Evolutionary conservation across 495 filamentous ascomycete genomes (phyloP).

Genomic region (Hypomontagnella monticulosa): DNA sequence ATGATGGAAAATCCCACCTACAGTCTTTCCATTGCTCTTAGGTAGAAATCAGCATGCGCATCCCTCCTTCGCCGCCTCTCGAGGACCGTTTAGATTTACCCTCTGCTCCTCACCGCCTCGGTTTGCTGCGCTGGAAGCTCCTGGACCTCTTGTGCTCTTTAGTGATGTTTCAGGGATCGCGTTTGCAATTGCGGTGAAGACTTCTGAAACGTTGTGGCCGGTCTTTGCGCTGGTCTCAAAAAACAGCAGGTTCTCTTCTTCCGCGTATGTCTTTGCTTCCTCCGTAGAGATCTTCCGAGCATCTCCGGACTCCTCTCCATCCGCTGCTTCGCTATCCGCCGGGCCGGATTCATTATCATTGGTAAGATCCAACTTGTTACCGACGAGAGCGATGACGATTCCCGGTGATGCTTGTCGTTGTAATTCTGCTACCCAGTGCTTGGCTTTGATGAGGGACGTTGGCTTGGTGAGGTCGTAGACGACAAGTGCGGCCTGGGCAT

Average conservation of each 20-base stretch:
- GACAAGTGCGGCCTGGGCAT: constrained; percentile 97
- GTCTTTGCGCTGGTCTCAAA: constrained; percentile 99
- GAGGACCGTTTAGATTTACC: constrained; percentile 73
- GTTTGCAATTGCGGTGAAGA: constrained; percentile 98
- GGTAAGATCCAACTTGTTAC: constrained; percentile 94
- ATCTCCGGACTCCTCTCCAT: constrained; percentile 74
- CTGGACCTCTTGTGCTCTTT: constrained; percentile 80
- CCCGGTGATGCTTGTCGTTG: constrained; percentile 97
- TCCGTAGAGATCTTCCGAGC: constrained; percentile 85
- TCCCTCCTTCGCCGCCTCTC: constrained; percentile 79
- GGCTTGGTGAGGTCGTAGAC: constrained; percentile 99
- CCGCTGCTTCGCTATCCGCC: constrained; percentile 54
- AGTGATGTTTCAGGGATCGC: constrained; percentile 95
- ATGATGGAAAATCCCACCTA: constrained; percentile 20
- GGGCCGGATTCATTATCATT: constrained; percentile 62
- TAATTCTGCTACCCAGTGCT: constrained; percentile 98
- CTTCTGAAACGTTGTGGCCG: constrained; percentile 89
- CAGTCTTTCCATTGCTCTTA: background rate
- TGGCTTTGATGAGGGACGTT: constrained; percentile 92
- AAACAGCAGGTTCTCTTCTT: constrained; percentile 92
- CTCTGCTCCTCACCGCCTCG: constrained; percentile 69
- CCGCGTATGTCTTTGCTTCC: constrained; percentile 92
- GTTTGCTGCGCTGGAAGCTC: constrained; percentile 64
- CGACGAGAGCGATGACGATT: constrained; percentile 96
- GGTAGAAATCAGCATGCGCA: constrained; percentile 81